These are phyloP conservation scores for Alternaria hordeiaustralica DNA, from an alignment of 2,329 filamentous ascomycete species.

Conservation along the genomic window DNA sequence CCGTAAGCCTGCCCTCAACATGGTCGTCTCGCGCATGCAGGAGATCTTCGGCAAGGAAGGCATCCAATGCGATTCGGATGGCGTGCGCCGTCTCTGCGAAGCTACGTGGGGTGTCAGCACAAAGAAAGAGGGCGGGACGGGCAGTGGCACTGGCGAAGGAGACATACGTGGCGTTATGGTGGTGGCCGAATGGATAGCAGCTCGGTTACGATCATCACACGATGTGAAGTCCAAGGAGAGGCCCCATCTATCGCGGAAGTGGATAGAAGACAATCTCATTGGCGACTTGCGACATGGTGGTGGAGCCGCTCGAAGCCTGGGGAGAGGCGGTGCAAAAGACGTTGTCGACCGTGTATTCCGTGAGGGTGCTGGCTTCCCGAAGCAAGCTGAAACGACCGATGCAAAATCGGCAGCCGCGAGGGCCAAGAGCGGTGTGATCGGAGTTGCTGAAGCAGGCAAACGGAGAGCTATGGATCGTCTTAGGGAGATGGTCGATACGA, in stretches of 20 bases:
- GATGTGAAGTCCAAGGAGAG: slow-evolving; percentile 46
- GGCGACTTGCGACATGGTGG: slow-evolving; percentile 73
- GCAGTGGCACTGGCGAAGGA: slow-evolving; percentile 69
- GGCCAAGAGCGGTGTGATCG: slow-evolving; percentile 55
- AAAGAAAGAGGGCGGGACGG: slow-evolving; percentile 68
- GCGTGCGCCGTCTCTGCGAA: slow-evolving; percentile 83
- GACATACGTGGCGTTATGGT: slow-evolving; percentile 86
- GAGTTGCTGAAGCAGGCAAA: slow-evolving; percentile 76
- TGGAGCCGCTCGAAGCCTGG: slow-evolving; percentile 73
- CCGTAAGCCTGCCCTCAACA: slow-evolving; percentile 84
- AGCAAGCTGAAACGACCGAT: slow-evolving; percentile 57
- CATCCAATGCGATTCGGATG: slow-evolving; percentile 86
- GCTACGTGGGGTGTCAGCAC: slow-evolving; percentile 80
- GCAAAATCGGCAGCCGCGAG: slow-evolving; percentile 63
- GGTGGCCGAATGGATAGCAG: slow-evolving; percentile 84
- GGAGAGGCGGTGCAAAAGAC: slow-evolving; percentile 74
- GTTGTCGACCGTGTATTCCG: slow-evolving; percentile 80
- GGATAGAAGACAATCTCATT: slow-evolving; percentile 76
- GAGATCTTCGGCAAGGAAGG: slow-evolving; percentile 87
- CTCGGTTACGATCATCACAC: slow-evolving; percentile 63
- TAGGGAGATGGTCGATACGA: slow-evolving; percentile 77
- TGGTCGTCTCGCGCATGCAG: slow-evolving; percentile 82
- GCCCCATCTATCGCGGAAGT: slow-evolving; percentile 70
- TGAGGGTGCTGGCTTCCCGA: slow-evolving; percentile 79
- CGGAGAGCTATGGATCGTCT: slow-evolving; percentile 74